Evolutionary conservation across 2,329 filamentous ascomycete genomes (phyloP), one percentile per base, ranked within the genome.

Genomic region (Colletotrichum tropicicola): DNA sequence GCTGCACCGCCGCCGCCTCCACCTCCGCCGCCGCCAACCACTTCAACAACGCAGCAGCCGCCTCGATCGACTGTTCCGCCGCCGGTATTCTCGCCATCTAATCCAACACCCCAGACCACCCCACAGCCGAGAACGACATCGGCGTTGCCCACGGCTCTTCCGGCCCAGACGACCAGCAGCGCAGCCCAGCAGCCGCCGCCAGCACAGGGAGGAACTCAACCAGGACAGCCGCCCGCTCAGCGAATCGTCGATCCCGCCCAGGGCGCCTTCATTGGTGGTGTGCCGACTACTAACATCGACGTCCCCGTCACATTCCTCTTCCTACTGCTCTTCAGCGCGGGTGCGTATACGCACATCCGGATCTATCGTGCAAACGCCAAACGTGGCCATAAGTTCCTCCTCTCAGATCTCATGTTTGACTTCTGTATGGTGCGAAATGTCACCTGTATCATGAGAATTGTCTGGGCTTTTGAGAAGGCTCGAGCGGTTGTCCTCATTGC

Each of bases 401-500:
- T 79, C 3, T 79, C 77, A 1, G 72, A 70, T 48, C 70, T 76
- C n/a, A 66, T 79, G 44, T 79, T 79, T 59, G 77, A 76, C 48
- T 77, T 80, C 39, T 78, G 73, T 58, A 74, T 79, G 73, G 73
- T 77, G 5, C 70, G 78, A 2, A 71, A 73, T 28, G 55, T 73
- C 5, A 77, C 76, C 1, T 74, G 77, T 44, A 67, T 72, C 30
- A 72, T 80, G 62, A 73, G 79, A 13, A 78, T 80, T 47, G 68
- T 68, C 6, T 79, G 76, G 77, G 73, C 77, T 0, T 72, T 73
- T 30, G 59, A 65, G 19, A 65, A 69, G 45, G 39, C 70, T 39
- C 48, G 71, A 30, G 57, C 71, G 2, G 68, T 80, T 12, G 70
- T 76, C 23, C 73, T 80, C 9, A 72, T 74, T 15, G 75, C 77